Conservation (phyloP, 225 moss, liverwort and hornwort species). For the Polytrichum formosum region DNA sequence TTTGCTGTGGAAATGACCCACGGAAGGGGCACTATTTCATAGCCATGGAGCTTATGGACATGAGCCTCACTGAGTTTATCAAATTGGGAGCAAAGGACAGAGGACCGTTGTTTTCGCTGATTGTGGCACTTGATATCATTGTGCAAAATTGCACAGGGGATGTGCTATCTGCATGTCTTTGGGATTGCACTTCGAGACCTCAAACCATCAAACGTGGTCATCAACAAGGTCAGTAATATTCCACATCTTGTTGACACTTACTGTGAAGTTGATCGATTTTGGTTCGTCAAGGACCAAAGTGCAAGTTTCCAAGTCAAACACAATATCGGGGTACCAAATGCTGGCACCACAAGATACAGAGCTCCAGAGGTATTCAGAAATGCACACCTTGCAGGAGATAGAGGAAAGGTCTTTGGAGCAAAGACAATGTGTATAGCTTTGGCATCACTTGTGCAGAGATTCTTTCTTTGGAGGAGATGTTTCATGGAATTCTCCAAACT, state of each 20-base stretch:
- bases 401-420: conserved; percentile 2
- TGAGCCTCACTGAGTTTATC: conserved; percentile 11
- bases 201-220: conserved; percentile 21
- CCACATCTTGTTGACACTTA: conserved; percentile 2
- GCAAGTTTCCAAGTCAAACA: conserved; percentile 1
- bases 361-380: conserved; percentile 20
- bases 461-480: conserved; percentile 1
- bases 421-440: conserved; percentile 18
- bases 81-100: neutral
- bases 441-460: conserved; percentile 15
- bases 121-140: conserved; percentile 16
- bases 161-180: conserved; percentile 17
- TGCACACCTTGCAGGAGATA: neutral
- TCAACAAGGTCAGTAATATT: conserved; percentile 7
- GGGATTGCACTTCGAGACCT: conserved; percentile 21
- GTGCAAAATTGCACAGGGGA: conserved; percentile 19
- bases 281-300: conserved; percentile 25
- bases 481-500: neutral
- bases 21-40: conserved; percentile 12
- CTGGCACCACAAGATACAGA: conserved; percentile 20
- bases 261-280: conserved; percentile 19
- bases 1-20: conserved; percentile 10
- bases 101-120: neutral
- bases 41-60: conserved; percentile 24
- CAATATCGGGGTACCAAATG: neutral